These are phyloP conservation scores for Immersiporthe knoxdaviesiana DNA, from an alignment of 2,329 filamentous ascomycete genomes.

Conservation along the genomic window DNA sequence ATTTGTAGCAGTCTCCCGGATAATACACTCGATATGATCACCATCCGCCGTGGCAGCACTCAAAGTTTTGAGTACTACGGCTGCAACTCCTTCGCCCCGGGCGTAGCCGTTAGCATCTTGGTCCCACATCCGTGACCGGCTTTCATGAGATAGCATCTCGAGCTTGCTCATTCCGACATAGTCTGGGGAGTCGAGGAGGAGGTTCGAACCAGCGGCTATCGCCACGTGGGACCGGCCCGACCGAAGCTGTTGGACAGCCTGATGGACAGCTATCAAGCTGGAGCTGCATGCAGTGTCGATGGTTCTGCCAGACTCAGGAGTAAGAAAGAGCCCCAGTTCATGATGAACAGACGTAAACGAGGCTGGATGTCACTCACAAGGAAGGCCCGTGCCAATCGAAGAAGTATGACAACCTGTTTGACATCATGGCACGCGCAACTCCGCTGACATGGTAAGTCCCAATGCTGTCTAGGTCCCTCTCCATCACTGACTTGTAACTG, in stretches of 20 bases:
- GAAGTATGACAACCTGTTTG: too few species aligned
- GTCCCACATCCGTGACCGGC: slow-evolving; percentile 48
- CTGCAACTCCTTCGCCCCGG: slow-evolving; percentile 53
- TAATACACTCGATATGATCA: slow-evolving; percentile 43
- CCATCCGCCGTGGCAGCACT: slow-evolving; percentile 51
- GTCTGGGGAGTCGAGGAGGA: slow-evolving; percentile 40
- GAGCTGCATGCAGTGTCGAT: slow-evolving; percentile 50
- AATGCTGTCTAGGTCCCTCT: too few species aligned
- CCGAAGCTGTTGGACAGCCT: slow-evolving; percentile 41
- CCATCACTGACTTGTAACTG: too few species aligned
- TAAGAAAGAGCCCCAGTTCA: too few species aligned
- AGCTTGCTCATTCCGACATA: slow-evolving; percentile 42
- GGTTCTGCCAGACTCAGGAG: slow-evolving; percentile 30
- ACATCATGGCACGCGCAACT: too few species aligned
- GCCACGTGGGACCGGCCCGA: slow-evolving; percentile 38
- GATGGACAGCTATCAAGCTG: slow-evolving; percentile 44
- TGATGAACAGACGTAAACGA: too few species aligned
- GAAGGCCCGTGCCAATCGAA: too few species aligned
- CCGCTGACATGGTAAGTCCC: too few species aligned
- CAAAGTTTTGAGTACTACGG: slow-evolving; percentile 51
- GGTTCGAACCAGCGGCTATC: slow-evolving; percentile 40
- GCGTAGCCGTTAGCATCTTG: slow-evolving; percentile 53
- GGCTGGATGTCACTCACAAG: too few species aligned
- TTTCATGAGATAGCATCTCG: slow-evolving; percentile 43
- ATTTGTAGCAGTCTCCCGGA: slow-evolving; percentile 47